phyloP scores from a whole-genome alignment of 106 monocot genomes.

The Dioscorea alata region DNA sequence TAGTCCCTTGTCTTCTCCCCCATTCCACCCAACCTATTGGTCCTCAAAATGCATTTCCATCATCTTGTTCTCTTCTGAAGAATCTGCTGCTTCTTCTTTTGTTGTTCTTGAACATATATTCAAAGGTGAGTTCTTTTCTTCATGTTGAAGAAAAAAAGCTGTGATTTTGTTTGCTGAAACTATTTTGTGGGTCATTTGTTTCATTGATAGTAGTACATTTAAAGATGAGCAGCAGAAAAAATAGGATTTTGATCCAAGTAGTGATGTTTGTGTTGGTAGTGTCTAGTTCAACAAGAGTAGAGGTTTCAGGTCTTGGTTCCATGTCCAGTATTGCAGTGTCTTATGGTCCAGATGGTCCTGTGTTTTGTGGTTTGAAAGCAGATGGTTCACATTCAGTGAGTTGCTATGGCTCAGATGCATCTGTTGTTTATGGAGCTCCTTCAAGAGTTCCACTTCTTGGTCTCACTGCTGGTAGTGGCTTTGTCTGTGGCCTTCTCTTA shows the following conservation, averaged over 20 bases:
- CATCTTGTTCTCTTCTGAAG: too few relatives aligned
- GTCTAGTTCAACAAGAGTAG: background rate
- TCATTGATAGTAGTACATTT: too few relatives aligned
- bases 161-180: too few relatives aligned
- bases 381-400: slow-evolving; percentile 69
- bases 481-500: slow-evolving; percentile 80
- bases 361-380: slow-evolving; percentile 66
- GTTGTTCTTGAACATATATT: too few relatives aligned
- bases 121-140: too few relatives aligned
- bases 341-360: slow-evolving; percentile 88
- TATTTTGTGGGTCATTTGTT: too few relatives aligned
- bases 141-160: too few relatives aligned
- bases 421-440: slow-evolving; percentile 92
- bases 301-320: slow-evolving; percentile 65
- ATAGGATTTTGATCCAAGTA: slow-evolving; percentile 14
- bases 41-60: too few relatives aligned
- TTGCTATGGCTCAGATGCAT: slow-evolving; percentile 88
- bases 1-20: background rate
- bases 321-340: slow-evolving; percentile 98
- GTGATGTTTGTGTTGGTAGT: slow-evolving; percentile 24
- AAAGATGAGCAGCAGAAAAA: background rate
- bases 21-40: too few relatives aligned
- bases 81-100: too few relatives aligned
- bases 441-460: slow-evolving; percentile 54
- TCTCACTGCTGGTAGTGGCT: slow-evolving; percentile 84